Percentiles rank a stretch among this genome's conserved stretches.
Evolutionary conservation across 495 filamentous ascomycete species (phyloP).

Genomic region (Tuber microsphaerosporum): DNA sequence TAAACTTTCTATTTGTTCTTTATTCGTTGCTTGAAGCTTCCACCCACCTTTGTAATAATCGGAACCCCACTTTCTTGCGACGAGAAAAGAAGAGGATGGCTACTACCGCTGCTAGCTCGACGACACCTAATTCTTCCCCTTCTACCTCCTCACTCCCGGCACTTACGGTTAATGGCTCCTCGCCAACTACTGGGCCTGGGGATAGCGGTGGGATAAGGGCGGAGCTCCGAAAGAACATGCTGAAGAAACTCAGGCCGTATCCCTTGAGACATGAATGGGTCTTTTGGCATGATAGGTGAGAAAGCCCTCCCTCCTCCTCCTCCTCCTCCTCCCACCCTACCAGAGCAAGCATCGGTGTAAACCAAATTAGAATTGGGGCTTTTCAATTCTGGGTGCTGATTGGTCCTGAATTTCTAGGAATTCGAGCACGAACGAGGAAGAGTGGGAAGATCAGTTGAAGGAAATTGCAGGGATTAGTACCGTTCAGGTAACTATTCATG

Average conservation of each 20-base stretch:
- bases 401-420: constrained; percentile 18
- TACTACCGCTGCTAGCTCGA: constrained; percentile 21
- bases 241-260: constrained; percentile 41
- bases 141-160: constrained; percentile 26
- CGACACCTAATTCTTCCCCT: constrained; percentile 19
- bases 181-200: constrained; percentile 12
- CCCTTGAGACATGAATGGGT: constrained; percentile 42
- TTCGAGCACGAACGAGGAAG: constrained; percentile 31
- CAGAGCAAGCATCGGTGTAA: background rate
- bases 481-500: constrained; percentile 29
- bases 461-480: constrained; percentile 41
- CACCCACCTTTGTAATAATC: background rate
- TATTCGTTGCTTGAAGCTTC: constrained; percentile 18
- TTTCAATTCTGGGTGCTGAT: background rate
- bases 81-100: constrained; percentile 18
- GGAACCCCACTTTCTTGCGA: background rate
- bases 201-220: constrained; percentile 32
- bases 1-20: constrained; percentile 25
- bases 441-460: constrained; percentile 42
- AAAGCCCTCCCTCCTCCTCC: too few species aligned
- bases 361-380: background rate
- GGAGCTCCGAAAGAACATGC: constrained; percentile 39
- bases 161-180: constrained; percentile 35
- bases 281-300: constrained; percentile 42
- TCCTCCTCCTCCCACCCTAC: background rate